Evolutionary conservation across 768 basidiomycete genomes (phyloP).

Genomic region (Suillus americanus): DNA sequence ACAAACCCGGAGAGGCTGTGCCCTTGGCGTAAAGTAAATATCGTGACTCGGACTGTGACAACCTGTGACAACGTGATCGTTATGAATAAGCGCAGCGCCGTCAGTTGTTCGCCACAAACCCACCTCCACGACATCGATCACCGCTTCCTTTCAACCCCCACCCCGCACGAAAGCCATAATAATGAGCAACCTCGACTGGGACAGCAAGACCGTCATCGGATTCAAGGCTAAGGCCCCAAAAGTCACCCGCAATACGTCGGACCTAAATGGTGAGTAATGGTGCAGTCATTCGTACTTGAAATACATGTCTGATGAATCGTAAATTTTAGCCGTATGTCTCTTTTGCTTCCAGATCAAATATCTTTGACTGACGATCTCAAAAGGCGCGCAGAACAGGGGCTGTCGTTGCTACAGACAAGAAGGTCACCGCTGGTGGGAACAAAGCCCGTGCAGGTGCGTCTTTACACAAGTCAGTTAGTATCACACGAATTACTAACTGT

Average conservation of each 20-base stretch:
- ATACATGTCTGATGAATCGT: constrained; percentile 15
- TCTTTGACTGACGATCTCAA: constrained; percentile 8
- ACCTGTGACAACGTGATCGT: neutral
- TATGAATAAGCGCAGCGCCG: neutral
- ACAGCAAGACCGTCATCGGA: constrained; percentile 72
- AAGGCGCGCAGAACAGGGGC: constrained; percentile 77
- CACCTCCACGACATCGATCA: neutral
- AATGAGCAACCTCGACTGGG: constrained; percentile 64
- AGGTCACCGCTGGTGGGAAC: constrained; percentile 64
- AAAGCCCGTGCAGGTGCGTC: constrained; percentile 71
- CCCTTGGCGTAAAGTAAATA: no score
- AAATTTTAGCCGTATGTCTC: constrained; percentile 51
- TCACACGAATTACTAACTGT: neutral
- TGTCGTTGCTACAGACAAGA: constrained; percentile 84
- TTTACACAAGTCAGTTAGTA: neutral
- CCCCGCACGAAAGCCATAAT: constrained; percentile 16
- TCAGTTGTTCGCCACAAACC: neutral
- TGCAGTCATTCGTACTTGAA: constrained; percentile 1
- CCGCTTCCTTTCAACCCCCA: neutral
- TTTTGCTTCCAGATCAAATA: neutral
- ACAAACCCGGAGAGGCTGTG: no score
- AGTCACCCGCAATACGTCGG: constrained; percentile 62
- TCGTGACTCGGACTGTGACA: neutral
- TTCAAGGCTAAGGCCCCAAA: constrained; percentile 59
- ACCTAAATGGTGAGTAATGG: constrained; percentile 47